phyloP scores from a whole-genome alignment of 2,329 filamentous ascomycete species.

The Dactylonectria macrodidyma region DNA sequence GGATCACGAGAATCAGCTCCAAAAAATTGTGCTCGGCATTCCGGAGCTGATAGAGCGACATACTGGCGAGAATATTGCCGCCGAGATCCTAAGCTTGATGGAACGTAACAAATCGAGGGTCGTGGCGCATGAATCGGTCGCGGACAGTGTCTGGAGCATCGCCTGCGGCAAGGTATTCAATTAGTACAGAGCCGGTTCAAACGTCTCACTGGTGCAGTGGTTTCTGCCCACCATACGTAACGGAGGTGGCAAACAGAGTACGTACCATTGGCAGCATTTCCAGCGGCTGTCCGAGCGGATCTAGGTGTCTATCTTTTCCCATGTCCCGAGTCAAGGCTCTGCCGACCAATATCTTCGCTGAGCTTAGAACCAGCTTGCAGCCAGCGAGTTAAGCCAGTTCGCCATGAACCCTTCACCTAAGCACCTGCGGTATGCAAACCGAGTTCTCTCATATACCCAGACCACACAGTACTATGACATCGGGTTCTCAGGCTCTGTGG shows the following conservation, averaged over 20 bases:
- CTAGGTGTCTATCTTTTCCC: conserved; percentile 21
- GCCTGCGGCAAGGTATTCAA: conserved; percentile 27
- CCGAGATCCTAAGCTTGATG: conserved; percentile 38
- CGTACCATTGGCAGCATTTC: conserved; percentile 39
- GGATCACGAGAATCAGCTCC: no score
- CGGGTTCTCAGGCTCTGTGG: no score
- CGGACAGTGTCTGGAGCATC: conserved; percentile 45
- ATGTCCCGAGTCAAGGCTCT: conserved; percentile 41
- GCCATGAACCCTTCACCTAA: no score
- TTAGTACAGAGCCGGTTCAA: neutral
- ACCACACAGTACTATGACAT: no score
- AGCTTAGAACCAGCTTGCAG: conserved; percentile 41
- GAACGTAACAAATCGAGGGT: conserved; percentile 48
- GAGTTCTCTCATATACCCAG: no score
- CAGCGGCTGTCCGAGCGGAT: conserved; percentile 31
- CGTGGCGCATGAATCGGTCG: conserved; percentile 50
- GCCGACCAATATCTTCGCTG: conserved; percentile 42
- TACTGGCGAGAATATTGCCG: no score
- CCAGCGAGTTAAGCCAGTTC: conserved; percentile 45
- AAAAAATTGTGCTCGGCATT: no score
- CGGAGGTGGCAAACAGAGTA: neutral
- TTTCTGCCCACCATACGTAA: no score
- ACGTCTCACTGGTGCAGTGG: neutral
- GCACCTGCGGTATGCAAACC: no score
- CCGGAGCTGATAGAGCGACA: no score